Percentiles rank a stretch among this genome's conserved stretches.
Conservation (phyloP, 148 eudicot genomes). For the Rhododendron kiyosumense region DNA sequence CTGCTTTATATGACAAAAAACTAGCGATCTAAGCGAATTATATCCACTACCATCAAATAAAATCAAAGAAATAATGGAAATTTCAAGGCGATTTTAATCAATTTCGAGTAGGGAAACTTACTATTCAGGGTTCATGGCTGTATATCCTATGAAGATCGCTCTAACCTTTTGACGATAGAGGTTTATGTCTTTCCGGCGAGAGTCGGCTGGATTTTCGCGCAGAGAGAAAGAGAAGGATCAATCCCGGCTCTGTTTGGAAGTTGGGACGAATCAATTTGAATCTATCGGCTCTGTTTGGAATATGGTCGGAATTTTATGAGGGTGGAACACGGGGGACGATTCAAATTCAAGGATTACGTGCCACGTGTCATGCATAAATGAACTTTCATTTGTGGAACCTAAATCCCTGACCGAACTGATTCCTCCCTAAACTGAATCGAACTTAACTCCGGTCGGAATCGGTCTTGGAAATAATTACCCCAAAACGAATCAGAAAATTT, state of each 20-base stretch:
- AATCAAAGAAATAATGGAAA: background rate
- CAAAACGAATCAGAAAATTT: no score
- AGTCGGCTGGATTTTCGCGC: background rate
- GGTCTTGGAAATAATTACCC: no score
- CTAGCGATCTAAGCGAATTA: background rate
- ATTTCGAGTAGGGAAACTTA: constrained; percentile 5
- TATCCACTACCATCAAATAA: background rate
- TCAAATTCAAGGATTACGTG: background rate
- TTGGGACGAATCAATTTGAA: no score
- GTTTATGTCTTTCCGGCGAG: background rate
- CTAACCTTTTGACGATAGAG: background rate
- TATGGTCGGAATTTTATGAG: background rate
- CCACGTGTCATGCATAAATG: background rate
- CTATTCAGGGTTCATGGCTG: constrained; percentile 40
- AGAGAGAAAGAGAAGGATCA: background rate
- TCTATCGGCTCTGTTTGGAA: no score
- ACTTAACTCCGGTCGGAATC: no score
- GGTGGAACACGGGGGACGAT: background rate
- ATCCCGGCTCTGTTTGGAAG: no score
- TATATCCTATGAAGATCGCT: background rate
- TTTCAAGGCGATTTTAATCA: no score
- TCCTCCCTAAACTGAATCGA: no score
- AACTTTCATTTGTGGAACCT: no score
- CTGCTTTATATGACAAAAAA: background rate
- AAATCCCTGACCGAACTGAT: no score